Evolutionary conservation across 2,329 filamentous ascomycete species (phyloP).

Genomic region (Sporothrix dimorphospora): DNA sequence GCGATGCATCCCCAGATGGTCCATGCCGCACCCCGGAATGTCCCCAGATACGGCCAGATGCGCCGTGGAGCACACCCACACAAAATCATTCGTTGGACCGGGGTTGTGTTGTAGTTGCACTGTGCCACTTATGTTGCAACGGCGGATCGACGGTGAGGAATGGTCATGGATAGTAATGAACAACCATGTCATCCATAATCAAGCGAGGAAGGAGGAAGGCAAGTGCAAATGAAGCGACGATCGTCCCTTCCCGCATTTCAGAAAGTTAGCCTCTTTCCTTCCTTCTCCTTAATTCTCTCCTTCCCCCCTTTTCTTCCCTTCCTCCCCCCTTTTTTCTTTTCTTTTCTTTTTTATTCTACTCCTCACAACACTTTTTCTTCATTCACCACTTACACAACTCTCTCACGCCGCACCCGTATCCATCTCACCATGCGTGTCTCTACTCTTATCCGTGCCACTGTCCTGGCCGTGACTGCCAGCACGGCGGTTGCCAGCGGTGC

Average conservation of each 20-base stretch:
- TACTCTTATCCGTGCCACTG: background rate
- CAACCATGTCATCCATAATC: background rate
- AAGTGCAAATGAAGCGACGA: background rate
- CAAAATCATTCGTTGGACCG: background rate
- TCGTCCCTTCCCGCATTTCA: background rate
- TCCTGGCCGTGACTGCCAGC: background rate
- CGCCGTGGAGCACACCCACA: background rate
- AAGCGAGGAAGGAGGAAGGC: background rate
- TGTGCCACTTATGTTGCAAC: background rate
- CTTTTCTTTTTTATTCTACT: background rate
- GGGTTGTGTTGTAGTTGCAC: background rate
- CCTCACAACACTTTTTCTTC: background rate
- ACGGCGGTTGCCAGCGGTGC: conserved; percentile 14
- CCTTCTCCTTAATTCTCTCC: background rate
- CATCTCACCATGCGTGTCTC: conserved; percentile 11
- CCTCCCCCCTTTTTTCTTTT: background rate
- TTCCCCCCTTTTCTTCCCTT: background rate
- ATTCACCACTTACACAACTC: background rate
- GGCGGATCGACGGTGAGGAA: background rate
- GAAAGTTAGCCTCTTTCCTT: background rate
- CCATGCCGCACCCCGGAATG: background rate
- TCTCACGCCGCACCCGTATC: background rate
- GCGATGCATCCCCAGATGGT: background rate
- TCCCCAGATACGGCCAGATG: background rate
- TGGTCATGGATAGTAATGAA: background rate